A percentile compares a stretch with the other conserved stretches of the same genome.
These are phyloP conservation scores for Zhuliangozyma parablackwelliae DNA, from an alignment of 1,139 yeast species.

Conservation along the genomic window DNA sequence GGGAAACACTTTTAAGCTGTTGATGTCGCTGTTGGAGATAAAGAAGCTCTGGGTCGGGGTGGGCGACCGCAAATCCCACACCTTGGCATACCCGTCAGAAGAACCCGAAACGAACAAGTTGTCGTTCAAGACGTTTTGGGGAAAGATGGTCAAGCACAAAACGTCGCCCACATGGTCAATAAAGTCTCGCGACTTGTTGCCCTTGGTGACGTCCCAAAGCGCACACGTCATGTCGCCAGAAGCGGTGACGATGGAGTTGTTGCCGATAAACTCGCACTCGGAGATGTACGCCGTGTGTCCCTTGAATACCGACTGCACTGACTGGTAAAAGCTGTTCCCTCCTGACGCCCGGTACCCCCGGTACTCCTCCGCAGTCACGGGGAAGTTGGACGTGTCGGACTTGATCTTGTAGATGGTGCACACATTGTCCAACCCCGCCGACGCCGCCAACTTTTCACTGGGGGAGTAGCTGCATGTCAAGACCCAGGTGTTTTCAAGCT, in stretches of 20 bases:
- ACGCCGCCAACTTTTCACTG: slow-evolving; percentile 59
- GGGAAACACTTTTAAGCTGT: slow-evolving; percentile 62
- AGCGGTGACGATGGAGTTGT: slow-evolving; percentile 56
- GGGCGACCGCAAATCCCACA: slow-evolving; percentile 66
- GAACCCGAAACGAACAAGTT: slow-evolving; percentile 64
- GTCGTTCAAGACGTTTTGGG: slow-evolving; percentile 15
- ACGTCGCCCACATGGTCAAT: slow-evolving; percentile 83
- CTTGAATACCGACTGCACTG: slow-evolving; percentile 53
- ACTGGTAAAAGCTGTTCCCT: slow-evolving; percentile 28
- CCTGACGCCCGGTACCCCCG: slow-evolving; percentile 11
- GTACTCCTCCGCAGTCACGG: slow-evolving; percentile 3
- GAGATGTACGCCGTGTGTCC: slow-evolving; percentile 85
- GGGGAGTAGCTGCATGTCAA: slow-evolving; percentile 73
- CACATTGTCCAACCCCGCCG: slow-evolving; percentile 80
- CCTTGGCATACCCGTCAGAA: slow-evolving; percentile 65
- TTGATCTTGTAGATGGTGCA: slow-evolving; percentile 64
- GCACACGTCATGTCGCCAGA: slow-evolving; percentile 84
- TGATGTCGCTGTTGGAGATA: slow-evolving; percentile 64
- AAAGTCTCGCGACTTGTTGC: slow-evolving; percentile 52
- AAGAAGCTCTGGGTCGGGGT: slow-evolving; percentile 56
- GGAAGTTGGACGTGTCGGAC: slow-evolving; percentile 10
- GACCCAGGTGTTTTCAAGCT: slow-evolving; percentile 73
- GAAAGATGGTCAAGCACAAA: slow-evolving; percentile 44
- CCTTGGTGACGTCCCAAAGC: slow-evolving; percentile 73
- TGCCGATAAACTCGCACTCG: slow-evolving; percentile 59